These are phyloP conservation scores for Metschnikowia sp. DNA, from an alignment of 805 yeast genomes.

Conservation along the genomic window DNA sequence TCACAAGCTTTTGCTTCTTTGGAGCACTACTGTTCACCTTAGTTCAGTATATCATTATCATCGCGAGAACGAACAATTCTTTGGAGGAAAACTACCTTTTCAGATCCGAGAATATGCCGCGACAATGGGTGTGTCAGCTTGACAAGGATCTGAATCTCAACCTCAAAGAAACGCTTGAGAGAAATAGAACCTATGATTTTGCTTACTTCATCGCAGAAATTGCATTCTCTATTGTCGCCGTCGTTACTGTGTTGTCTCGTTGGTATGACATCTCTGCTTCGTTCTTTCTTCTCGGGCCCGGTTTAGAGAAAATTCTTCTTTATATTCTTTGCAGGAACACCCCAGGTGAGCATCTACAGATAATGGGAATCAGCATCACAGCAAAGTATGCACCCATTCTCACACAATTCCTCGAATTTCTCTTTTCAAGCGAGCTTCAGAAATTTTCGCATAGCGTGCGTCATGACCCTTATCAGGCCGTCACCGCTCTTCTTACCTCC, in stretches of 20 bases:
- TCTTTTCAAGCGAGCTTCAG: conserved; percentile 13
- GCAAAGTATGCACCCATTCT: conserved; percentile 43
- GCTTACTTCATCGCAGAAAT: conserved; percentile 27
- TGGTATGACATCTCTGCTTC: conserved; percentile 16
- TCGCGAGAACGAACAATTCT: conserved; percentile 19
- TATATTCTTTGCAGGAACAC: conserved; percentile 48
- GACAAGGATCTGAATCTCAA: conserved; percentile 16
- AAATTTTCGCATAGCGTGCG: conserved; percentile 2
- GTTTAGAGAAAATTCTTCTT: conserved; percentile 34
- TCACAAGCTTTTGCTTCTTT: conserved; percentile 33
- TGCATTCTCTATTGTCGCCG: conserved; percentile 21
- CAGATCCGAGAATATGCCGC: conserved; percentile 23
- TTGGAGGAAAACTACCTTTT: conserved; percentile 26
- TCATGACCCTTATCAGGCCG: conserved; percentile 1
- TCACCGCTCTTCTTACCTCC: conserved; percentile 8
- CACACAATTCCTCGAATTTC: conserved; percentile 11
- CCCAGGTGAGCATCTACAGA: conserved; percentile 36
- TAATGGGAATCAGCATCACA: conserved; percentile 41
- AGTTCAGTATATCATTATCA: conserved; percentile 19
- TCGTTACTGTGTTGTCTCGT: conserved; percentile 13
- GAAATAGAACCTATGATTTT: conserved; percentile 27
- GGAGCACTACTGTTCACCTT: conserved; percentile 25
- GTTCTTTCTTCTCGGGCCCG: conserved; percentile 32
- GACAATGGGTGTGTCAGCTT: conserved; percentile 10
- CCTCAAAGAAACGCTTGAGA: conserved; percentile 16